Evolutionary conservation across 2,329 filamentous ascomycete species (phyloP).

Genomic region (Stagonosporopsis cucurbitacearum): DNA sequence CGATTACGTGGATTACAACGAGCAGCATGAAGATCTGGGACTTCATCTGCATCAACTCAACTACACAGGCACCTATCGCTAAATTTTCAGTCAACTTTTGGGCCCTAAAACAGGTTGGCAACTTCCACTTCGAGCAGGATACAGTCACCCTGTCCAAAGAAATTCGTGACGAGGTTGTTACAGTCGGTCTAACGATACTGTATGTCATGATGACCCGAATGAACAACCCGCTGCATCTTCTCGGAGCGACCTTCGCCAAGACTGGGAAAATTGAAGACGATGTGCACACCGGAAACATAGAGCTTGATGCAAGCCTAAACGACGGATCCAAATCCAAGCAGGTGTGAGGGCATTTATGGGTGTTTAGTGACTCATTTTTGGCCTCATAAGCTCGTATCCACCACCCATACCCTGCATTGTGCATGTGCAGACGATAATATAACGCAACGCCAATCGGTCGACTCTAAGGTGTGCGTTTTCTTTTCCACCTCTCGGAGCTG

Average conservation of each 20-base stretch:
- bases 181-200: conserved; percentile 24
- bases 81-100: conserved; percentile 27
- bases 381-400: not conserved
- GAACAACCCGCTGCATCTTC: conserved; percentile 26
- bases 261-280: conserved; percentile 21
- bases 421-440: not conserved
- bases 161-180: conserved; percentile 27
- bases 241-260: conserved; percentile 27
- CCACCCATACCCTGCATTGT: not conserved
- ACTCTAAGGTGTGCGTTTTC: not conserved
- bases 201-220: conserved; percentile 30
- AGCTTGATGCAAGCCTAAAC: conserved; percentile 2
- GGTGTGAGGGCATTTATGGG: not conserved
- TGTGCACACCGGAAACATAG: not conserved
- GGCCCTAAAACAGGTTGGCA: conserved; percentile 29
- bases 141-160: conserved; percentile 13
- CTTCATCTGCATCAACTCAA: conserved; percentile 27
- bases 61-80: conserved; percentile 25
- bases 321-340: conserved; percentile 14
- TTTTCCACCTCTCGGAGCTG: not conserved
- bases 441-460: not conserved
- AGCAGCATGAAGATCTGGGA: conserved; percentile 27
- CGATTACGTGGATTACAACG: conserved; percentile 26
- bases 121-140: conserved; percentile 25
- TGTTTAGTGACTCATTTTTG: no score